These are phyloP conservation scores for Epipyxis sp. DNA, from an alignment of 108 stramenopile species.

Conservation along the genomic window DNA sequence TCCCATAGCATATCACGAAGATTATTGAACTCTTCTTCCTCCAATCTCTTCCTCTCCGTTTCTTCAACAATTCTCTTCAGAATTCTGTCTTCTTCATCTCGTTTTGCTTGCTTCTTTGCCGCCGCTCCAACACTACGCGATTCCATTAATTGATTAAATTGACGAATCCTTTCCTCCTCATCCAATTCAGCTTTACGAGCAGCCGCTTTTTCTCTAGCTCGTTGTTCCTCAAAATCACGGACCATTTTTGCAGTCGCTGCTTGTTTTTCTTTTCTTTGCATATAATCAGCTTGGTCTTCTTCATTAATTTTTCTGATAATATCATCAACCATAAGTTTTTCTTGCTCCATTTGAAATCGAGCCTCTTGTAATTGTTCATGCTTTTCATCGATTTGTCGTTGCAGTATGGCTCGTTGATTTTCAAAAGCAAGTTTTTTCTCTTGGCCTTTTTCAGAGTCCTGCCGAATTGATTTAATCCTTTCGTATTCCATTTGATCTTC, in stretches of 20 bases:
- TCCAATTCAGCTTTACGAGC: slow-evolving; percentile 39
- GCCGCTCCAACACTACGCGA: slow-evolving; percentile 19
- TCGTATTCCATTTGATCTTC: slow-evolving; percentile 67
- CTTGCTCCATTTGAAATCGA: slow-evolving; percentile 49
- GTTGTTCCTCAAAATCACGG: slow-evolving; percentile 6
- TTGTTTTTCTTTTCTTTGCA: slow-evolving; percentile 49
- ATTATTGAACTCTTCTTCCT: slow-evolving; percentile 55
- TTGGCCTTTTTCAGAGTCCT: slow-evolving; percentile 50
- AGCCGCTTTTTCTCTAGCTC: neutral
- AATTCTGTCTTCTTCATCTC: slow-evolving; percentile 39
- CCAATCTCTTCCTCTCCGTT: slow-evolving; percentile 7
- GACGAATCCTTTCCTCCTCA: slow-evolving; percentile 16
- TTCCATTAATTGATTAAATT: slow-evolving; percentile 12
- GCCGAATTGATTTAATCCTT: slow-evolving; percentile 49
- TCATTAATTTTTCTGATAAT: slow-evolving; percentile 59
- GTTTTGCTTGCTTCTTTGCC: slow-evolving; percentile 43
- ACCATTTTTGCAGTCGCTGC: slow-evolving; percentile 41
- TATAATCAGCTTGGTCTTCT: slow-evolving; percentile 57
- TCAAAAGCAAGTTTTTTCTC: slow-evolving; percentile 42
- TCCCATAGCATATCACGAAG: slow-evolving; percentile 65
- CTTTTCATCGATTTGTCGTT: slow-evolving; percentile 61
- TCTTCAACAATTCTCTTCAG: slow-evolving; percentile 23
- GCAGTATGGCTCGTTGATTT: slow-evolving; percentile 58
- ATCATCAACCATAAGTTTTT: slow-evolving; percentile 60
- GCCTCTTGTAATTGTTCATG: slow-evolving; percentile 49